phyloP scores from a whole-genome alignment of 805 yeast species.

The Hanseniaspora valbyensis region DNA sequence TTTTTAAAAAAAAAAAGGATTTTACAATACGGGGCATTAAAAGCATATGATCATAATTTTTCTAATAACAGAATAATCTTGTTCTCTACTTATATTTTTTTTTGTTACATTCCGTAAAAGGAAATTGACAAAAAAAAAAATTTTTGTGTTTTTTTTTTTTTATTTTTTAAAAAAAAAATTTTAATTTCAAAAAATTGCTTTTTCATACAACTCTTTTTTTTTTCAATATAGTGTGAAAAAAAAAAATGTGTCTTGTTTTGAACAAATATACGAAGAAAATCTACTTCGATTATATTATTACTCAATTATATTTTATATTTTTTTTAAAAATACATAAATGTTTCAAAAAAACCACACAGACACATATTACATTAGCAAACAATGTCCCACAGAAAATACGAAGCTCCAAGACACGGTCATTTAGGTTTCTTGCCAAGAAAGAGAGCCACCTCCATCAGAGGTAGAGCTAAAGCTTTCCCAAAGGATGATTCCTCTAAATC shows the following conservation, averaged over 20 bases:
- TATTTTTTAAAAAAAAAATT: not conserved
- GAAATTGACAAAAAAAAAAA: not conserved
- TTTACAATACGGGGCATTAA: no score
- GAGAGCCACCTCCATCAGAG: constrained; percentile 98
- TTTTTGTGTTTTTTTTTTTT: not conserved
- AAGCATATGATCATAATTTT: no score
- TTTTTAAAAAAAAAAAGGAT: no score
- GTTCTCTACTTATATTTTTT: not conserved
- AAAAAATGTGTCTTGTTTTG: no score
- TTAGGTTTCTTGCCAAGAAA: constrained; percentile 99
- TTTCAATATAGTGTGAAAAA: no score
- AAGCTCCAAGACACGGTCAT: constrained; percentile 99
- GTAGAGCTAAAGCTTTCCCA: constrained; percentile 99
- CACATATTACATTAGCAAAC: constrained; percentile 22
- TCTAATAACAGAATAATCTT: no score
- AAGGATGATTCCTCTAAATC: constrained; percentile 96
- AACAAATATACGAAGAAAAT: no score
- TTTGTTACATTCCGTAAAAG: not conserved
- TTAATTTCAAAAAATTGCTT: not conserved
- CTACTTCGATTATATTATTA: no score
- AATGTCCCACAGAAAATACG: constrained; percentile 99
- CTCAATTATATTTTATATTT: not conserved
- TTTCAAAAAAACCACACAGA: constrained; percentile 20
- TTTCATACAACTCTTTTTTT: no score
- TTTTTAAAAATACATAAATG: not conserved